phyloP scores from a whole-genome alignment of 1,284 basidiomycete species.

The Leccinum brunneo-olivaceum region DNA sequence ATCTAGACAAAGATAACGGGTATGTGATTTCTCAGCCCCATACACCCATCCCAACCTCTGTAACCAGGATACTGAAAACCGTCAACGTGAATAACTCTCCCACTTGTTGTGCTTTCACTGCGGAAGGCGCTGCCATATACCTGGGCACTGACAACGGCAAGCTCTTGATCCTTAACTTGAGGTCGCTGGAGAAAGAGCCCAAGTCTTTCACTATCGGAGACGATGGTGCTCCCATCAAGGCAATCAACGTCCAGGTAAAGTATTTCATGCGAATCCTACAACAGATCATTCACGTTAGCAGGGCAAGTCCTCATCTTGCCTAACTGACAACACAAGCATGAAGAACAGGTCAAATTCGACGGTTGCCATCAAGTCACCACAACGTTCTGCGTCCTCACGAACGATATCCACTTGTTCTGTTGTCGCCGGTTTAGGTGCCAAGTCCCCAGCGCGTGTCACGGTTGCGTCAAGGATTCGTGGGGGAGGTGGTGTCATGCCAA shows the following conservation, averaged over 20 bases:
- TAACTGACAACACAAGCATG: slow-evolving; percentile 1
- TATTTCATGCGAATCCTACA: not conserved
- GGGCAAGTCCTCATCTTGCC: slow-evolving; percentile 32
- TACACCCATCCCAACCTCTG: not conserved
- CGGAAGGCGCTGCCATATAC: slow-evolving; percentile 60
- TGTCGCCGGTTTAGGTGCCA: slow-evolving; percentile 4
- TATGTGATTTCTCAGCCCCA: slow-evolving; percentile 28
- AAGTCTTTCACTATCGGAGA: slow-evolving; percentile 47
- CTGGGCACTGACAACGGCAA: slow-evolving; percentile 58
- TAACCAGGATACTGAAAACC: slow-evolving; percentile 47
- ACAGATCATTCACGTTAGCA: slow-evolving; percentile 13
- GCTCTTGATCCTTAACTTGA: slow-evolving; percentile 54
- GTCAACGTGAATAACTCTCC: slow-evolving; percentile 46
- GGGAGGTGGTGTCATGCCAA: slow-evolving; percentile 19
- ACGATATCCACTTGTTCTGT: slow-evolving; percentile 4
- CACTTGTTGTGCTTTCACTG: slow-evolving; percentile 56
- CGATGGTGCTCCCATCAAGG: slow-evolving; percentile 39
- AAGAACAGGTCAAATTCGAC: slow-evolving; percentile 13
- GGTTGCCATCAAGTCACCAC: slow-evolving; percentile 13
- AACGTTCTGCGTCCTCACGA: slow-evolving; percentile 9
- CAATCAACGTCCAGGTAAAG: slow-evolving; percentile 52
- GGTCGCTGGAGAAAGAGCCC: slow-evolving; percentile 55
- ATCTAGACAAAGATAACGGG: slow-evolving; percentile 70
- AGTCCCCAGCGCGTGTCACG: slow-evolving; percentile 19
- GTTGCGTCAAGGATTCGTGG: slow-evolving; percentile 18